A percentile compares a stretch with the other conserved stretches of the same genome.
Evolutionary conservation across 2,329 filamentous ascomycete species (phyloP).

Genomic region (Bimuria novae-zelandiae): DNA sequence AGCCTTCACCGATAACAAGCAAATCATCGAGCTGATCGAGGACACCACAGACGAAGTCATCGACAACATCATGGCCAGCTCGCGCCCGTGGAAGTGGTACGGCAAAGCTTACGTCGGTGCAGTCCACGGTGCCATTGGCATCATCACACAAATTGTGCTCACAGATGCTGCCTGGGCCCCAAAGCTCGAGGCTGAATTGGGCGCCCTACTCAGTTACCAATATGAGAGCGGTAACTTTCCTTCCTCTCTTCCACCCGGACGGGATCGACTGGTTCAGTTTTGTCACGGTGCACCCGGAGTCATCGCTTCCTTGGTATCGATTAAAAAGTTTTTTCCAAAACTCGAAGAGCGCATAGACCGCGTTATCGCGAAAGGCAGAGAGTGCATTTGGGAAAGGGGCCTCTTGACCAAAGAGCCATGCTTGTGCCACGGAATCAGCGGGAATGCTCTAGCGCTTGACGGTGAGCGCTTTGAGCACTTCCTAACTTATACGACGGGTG

Average conservation of each 20-base stretch:
- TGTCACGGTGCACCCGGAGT: conserved; percentile 71
- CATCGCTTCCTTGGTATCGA: conserved; percentile 60
- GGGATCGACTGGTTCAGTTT: conserved; percentile 63
- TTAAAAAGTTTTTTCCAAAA: conserved; percentile 61
- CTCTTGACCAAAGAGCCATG: conserved; percentile 67
- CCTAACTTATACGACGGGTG: conserved; percentile 60
- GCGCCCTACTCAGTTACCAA: conserved; percentile 63
- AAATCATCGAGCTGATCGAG: conserved; percentile 57
- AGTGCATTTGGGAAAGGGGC: conserved; percentile 61
- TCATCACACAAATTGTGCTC: conserved; percentile 70
- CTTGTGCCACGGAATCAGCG: conserved; percentile 68
- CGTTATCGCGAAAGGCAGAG: conserved; percentile 57
- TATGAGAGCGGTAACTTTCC: conserved; percentile 67
- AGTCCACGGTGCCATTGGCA: conserved; percentile 70
- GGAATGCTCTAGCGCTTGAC: conserved; percentile 64
- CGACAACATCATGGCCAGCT: conserved; percentile 61
- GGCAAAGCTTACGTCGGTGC: conserved; percentile 68
- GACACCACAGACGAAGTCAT: conserved; percentile 62
- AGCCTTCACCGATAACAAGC: conserved; percentile 57
- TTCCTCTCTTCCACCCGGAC: conserved; percentile 56
- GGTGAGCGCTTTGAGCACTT: conserved; percentile 61
- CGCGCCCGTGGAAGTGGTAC: conserved; percentile 67
- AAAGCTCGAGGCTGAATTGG: conserved; percentile 58
- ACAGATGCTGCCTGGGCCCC: conserved; percentile 61
- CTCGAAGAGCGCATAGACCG: conserved; percentile 59